Conservation (phyloP, 2,329 filamentous ascomycete genomes). For the Exophiala mesophila region DNA sequence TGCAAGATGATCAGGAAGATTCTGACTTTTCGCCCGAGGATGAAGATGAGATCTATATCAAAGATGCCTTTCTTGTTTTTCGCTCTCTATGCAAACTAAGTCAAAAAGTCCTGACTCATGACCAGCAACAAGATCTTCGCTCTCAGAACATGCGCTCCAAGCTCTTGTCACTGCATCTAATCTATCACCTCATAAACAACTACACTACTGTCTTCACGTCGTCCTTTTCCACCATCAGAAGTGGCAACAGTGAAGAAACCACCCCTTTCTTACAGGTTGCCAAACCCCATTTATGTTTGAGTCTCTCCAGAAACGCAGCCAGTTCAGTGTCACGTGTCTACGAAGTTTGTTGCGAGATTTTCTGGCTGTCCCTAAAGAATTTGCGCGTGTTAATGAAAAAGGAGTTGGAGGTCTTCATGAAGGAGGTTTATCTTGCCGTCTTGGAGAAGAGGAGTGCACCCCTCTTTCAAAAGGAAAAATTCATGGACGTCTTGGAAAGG, state of each 20-base stretch:
- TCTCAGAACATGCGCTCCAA: slow-evolving; percentile 98
- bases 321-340: slow-evolving; percentile 90
- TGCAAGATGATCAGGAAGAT: slow-evolving; percentile 38
- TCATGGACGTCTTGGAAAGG: slow-evolving; percentile 78
- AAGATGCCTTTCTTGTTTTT: slow-evolving; percentile 95
- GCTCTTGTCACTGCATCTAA: slow-evolving; percentile 87
- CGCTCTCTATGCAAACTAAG: slow-evolving; percentile 96
- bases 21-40: slow-evolving; percentile 45
- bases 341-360: slow-evolving; percentile 93
- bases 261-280: slow-evolving; percentile 91
- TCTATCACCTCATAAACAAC: slow-evolving; percentile 92
- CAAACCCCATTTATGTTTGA: slow-evolving; percentile 94
- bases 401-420: slow-evolving; percentile 95
- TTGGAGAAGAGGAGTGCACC: slow-evolving; percentile 83
- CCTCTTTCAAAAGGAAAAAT: slow-evolving; percentile 84
- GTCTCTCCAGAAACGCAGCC: slow-evolving; percentile 88
- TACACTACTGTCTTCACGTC: slow-evolving; percentile 87
- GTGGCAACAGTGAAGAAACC: slow-evolving; percentile 72
- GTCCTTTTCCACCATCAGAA: slow-evolving; percentile 84
- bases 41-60: slow-evolving; percentile 89
- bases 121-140: slow-evolving; percentile 87
- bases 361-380: slow-evolving; percentile 94
- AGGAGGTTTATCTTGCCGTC: slow-evolving; percentile 92
- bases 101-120: slow-evolving; percentile 81
- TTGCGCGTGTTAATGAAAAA: slow-evolving; percentile 96